Evolutionary conservation across 129 eudicot species (phyloP), one percentile per base, ranked within the genome.

Genomic region (Artemisia argyi): DNA sequence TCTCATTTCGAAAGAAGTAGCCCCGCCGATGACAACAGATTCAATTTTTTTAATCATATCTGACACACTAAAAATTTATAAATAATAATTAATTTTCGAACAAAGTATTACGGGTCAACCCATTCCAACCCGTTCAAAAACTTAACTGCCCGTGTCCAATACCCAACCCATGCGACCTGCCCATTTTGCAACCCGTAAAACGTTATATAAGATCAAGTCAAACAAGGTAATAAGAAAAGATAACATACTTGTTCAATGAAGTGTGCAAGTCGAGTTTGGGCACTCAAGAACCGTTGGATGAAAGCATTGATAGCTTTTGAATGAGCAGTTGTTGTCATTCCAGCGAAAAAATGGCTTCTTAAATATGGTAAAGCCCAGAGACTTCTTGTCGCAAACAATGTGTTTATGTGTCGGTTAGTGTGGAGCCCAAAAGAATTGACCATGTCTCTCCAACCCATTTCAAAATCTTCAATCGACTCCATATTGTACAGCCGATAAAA

Each of bases 361-460:
- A 95, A 80, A 81, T 90, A 95, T 10, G 99, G 97, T 75, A 95
- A 78, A 17, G 99, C 97, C 99, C 99, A 95, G 50, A 88, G 86
- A 8, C 78, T 71, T 78, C 99, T 75, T 66, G 91, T 83, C 18
- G 89, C 89, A 68, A 86, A 90, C 83, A 95, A 82, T 61, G 84
- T 90, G 76, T 82, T 89, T 60, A 95, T 85, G 68, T 95, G 97
- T 85, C 96, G 83, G 82, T 95, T 95, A 14, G 94, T 76, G 73
- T 88, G 97, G 66, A 95, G 86, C 28, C 95, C 96, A 79, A 84
- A 95, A 32, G 88, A 77, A 56, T 87, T 81, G 58, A 91, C 91
- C 99, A 95, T 95, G 57, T 90, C 94, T 78, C 97, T 84, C 99
- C 99, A 95, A 22, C 99, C 97, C 79, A 86, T 59, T 74, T 95